phyloP scores from a whole-genome alignment of 2,329 filamentous ascomycete species.

The Aspergillus unguis region DNA sequence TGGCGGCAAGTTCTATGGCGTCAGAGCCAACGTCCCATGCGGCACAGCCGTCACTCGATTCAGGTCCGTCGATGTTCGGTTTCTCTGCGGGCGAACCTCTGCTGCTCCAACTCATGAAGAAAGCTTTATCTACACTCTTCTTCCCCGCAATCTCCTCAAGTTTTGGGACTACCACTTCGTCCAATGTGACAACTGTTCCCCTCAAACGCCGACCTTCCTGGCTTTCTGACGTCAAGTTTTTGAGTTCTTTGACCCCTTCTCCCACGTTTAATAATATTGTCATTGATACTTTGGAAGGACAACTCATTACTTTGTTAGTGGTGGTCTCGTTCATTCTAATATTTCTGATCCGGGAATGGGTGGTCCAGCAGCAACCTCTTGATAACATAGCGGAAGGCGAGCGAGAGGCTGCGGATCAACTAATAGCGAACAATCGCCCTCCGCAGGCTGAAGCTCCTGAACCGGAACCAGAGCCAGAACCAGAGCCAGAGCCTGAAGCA shows the following conservation, averaged over 20 bases:
- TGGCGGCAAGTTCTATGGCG: conserved; percentile 22
- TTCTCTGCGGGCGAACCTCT: conserved; percentile 44
- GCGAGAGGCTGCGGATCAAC: conserved; percentile 51
- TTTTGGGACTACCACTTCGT: conserved; percentile 24
- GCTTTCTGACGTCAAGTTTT: conserved; percentile 58
- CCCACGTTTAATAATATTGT: conserved; percentile 72
- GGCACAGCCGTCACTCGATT: conserved; percentile 32
- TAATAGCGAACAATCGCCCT: conserved; percentile 39
- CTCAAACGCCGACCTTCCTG: conserved; percentile 44
- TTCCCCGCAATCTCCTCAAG: conserved; percentile 29
- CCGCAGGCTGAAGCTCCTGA: conserved; percentile 19
- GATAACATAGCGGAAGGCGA: conserved; percentile 69
- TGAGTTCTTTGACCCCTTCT: conserved; percentile 61
- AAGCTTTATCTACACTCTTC: conserved; percentile 37
- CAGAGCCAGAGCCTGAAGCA: conserved; percentile 13
- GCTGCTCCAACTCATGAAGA: conserved; percentile 47
- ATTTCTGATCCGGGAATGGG: conserved; percentile 94
- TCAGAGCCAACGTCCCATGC: conserved; percentile 25
- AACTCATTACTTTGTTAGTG: conserved; percentile 86
- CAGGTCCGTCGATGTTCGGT: conserved; percentile 41
- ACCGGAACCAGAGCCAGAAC: conserved; percentile 11
- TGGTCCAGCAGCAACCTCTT: conserved; percentile 94
- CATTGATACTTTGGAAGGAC: conserved; percentile 83
- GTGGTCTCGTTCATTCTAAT: conserved; percentile 95
- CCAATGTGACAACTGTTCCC: conserved; percentile 26